These are phyloP conservation scores for Kodamaea restingae DNA, from an alignment of 805 yeast species.

Conservation along the genomic window DNA sequence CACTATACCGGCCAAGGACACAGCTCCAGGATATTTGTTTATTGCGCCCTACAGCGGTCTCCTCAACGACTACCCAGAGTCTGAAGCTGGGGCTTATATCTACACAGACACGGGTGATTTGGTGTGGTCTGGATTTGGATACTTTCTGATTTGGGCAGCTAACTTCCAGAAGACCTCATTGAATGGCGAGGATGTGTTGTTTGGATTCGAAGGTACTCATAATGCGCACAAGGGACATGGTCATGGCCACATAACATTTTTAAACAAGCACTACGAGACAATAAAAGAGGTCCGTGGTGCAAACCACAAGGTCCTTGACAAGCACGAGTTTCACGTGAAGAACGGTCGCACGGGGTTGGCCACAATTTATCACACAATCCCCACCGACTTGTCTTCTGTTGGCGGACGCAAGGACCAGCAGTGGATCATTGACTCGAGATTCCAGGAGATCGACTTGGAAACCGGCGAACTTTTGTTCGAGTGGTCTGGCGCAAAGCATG, in stretches of 20 bases:
- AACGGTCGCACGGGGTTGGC: conserved; percentile 27
- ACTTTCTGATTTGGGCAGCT: conserved; percentile 22
- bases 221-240: conserved; percentile 25
- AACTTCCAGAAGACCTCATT: conserved; percentile 11
- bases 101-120: conserved; percentile 32
- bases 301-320: conserved; percentile 29
- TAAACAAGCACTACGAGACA: conserved; percentile 26
- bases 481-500: conserved; percentile 32
- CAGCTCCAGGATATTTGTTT: conserved; percentile 28
- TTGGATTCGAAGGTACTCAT: conserved; percentile 34
- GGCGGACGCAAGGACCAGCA: conserved; percentile 23
- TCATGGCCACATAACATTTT: conserved; percentile 29
- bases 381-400: conserved; percentile 24
- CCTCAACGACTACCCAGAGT: conserved; percentile 3
- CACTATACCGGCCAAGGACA: conserved; percentile 21
- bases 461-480: conserved; percentile 34
- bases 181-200: conserved; percentile 23
- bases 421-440: conserved; percentile 33
- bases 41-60: conserved; percentile 28
- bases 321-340: conserved; percentile 35
- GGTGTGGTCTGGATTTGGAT: conserved; percentile 35
- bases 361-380: conserved; percentile 31
- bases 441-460: conserved; percentile 34
- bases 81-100: conserved; percentile 26
- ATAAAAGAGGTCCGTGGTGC: conserved; percentile 32